Base-by-base conservation (phyloP, 441 rosid species). In the Caryocar brasiliense region DNA sequence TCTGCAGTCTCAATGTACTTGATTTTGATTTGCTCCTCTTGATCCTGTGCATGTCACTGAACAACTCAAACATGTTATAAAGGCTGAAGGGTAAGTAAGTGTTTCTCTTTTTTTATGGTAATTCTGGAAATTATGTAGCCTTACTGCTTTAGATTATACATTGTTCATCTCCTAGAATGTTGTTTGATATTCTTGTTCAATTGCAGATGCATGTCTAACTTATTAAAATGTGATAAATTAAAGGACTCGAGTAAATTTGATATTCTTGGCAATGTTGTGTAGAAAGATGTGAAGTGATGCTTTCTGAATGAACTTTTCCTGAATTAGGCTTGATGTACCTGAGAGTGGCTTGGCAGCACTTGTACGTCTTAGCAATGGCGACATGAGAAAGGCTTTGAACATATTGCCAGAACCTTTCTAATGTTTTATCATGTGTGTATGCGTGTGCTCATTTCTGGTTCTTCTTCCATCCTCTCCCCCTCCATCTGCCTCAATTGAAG, bases 371-470 rank as follows among this genome's bases (percentile, higher is more conserved):
- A 73, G 97, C 85, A 92, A 75, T 57, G 99, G 99, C 21, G 99
- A 92, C 80, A 92, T 88, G 99, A 80, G 99, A 72, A 92, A 85
- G 81, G 94, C 99, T 40, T 61, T 88, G 79, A 92, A 92, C 74
- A 85, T 92, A 48, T 66, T 92, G 65, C 99, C n/a, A n/a, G n/a
- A n/a, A n/a, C n/a, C n/a, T n/a, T n/a, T n/a, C n/a, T n/a, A n/a
- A n/a, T n/a, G n/a, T n/a, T n/a, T n/a, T n/a, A n/a, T n/a, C n/a
- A n/a, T n/a, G n/a, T n/a, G n/a, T n/a, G n/a, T n/a, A n/a, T n/a
- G n/a, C n/a, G n/a, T n/a, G n/a, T n/a, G n/a, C n/a, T n/a, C n/a
- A n/a, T n/a, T n/a, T n/a, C n/a, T n/a, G n/a, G n/a, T n/a, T n/a
- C n/a, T n/a, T n/a, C n/a, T n/a, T n/a, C n/a, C n/a, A n/a, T n/a